phyloP scores from a whole-genome alignment of 2,329 filamentous ascomycete species.

The Beauveria bassiana region DNA sequence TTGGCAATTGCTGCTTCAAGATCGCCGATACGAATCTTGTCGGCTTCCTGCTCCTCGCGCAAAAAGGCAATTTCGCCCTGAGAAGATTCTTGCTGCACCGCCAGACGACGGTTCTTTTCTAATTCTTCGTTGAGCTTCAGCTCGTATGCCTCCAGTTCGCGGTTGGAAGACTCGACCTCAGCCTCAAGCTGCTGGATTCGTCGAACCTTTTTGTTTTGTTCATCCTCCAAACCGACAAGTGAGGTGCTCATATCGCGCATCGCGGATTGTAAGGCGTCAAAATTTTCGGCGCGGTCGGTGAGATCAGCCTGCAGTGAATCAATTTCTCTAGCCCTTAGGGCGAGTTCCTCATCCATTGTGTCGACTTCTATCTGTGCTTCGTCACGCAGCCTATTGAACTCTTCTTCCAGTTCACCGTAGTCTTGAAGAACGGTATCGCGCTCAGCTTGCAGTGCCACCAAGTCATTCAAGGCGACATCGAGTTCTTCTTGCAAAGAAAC shows the following conservation, averaged over 20 bases:
- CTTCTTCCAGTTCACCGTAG: constrained; percentile 48
- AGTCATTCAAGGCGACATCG: constrained; percentile 69
- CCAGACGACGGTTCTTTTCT: constrained; percentile 77
- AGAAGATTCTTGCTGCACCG: constrained; percentile 85
- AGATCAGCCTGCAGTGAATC: constrained; percentile 64
- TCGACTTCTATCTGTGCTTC: constrained; percentile 62
- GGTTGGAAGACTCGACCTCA: constrained; percentile 75
- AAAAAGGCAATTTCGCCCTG: constrained; percentile 93
- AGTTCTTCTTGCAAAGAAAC: constrained; percentile 71
- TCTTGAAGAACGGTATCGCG: constrained; percentile 76
- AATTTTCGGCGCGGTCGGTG: constrained; percentile 73
- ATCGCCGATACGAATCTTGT: constrained; percentile 97
- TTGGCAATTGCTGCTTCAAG: constrained; percentile 76
- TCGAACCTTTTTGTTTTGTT: constrained; percentile 69
- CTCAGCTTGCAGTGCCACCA: constrained; percentile 72
- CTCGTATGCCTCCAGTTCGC: constrained; percentile 80
- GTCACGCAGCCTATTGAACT: constrained; percentile 52
- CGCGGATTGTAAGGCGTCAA: constrained; percentile 84
- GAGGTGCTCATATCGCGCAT: constrained; percentile 88
- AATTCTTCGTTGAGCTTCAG: constrained; percentile 77
- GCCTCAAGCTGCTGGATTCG: constrained; percentile 77
- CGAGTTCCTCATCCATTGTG: constrained; percentile 61
- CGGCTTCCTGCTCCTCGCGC: constrained; percentile 89
- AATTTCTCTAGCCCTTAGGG: constrained; percentile 64
- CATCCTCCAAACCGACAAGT: constrained; percentile 80